Percentiles rank a stretch among this genome's conserved stretches.
phyloP scores from a whole-genome alignment of 2,329 filamentous ascomycete genomes.

The Orbilia blumenaviensis region DNA sequence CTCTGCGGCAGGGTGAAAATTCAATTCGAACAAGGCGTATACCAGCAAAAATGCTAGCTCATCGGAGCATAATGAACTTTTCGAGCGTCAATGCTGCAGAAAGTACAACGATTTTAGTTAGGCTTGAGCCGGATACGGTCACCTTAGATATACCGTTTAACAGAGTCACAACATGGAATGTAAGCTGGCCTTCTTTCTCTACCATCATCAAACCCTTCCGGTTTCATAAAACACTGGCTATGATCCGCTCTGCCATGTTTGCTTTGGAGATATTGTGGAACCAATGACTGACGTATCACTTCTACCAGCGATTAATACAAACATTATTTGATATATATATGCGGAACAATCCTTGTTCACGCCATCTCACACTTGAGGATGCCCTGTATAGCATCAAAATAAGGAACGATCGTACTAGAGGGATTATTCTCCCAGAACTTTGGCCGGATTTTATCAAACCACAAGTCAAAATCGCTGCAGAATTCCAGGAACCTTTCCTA shows the following conservation, averaged over 20 bases:
- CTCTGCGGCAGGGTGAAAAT: slow-evolving; percentile 23
- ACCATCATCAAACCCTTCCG: background rate
- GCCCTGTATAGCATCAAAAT: slow-evolving; percentile 35
- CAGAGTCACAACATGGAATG: slow-evolving; percentile 52
- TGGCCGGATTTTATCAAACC: slow-evolving; percentile 49
- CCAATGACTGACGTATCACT: slow-evolving; percentile 36
- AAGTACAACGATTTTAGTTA: slow-evolving; percentile 48
- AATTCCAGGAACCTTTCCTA: slow-evolving; percentile 29
- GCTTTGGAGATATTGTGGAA: slow-evolving; percentile 36
- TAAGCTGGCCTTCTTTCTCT: slow-evolving; percentile 2
- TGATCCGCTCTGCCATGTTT: slow-evolving; percentile 11
- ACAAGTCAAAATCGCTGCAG: slow-evolving; percentile 36
- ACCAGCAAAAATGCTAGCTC: slow-evolving; percentile 25
- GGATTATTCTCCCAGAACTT: slow-evolving; percentile 44
- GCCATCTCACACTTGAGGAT: slow-evolving; percentile 22
- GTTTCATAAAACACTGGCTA: background rate
- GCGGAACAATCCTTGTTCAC: slow-evolving; percentile 30
- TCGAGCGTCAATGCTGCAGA: slow-evolving; percentile 15
- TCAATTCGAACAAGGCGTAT: slow-evolving; percentile 27
- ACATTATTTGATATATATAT: slow-evolving; percentile 44
- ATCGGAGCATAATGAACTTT: slow-evolving; percentile 21
- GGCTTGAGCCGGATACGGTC: slow-evolving; percentile 37
- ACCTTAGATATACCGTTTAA: slow-evolving; percentile 51
- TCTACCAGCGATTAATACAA: slow-evolving; percentile 46
- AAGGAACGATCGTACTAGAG: slow-evolving; percentile 32